These are phyloP conservation scores for Clitocybe nebularis DNA, from an alignment of 1,284 basidiomycete species.

Conservation along the genomic window DNA sequence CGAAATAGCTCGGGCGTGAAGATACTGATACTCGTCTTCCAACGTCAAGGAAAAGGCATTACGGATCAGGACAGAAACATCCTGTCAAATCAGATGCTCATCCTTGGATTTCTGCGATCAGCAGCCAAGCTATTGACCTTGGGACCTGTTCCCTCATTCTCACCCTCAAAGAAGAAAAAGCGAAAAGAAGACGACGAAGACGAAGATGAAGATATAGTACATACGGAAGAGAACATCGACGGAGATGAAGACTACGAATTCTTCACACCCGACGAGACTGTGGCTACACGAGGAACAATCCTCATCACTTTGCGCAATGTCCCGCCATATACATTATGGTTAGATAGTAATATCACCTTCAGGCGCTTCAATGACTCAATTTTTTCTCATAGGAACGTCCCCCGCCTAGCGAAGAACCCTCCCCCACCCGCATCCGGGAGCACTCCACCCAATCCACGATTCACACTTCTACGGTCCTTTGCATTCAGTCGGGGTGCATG, in stretches of 20 bases:
- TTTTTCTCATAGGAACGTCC: slow-evolving; percentile 58
- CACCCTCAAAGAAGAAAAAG: slow-evolving; percentile 41
- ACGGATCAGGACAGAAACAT: slow-evolving; percentile 95
- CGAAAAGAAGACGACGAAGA: slow-evolving; percentile 41
- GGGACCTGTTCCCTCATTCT: slow-evolving; percentile 51
- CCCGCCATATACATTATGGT: slow-evolving; percentile 88
- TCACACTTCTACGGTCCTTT: slow-evolving; percentile 78
- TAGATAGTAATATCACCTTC: slow-evolving; percentile 19
- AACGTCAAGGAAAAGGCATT: slow-evolving; percentile 88
- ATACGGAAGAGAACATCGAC: slow-evolving; percentile 20
- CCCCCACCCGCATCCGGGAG: slow-evolving; percentile 43
- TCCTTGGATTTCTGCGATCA: slow-evolving; percentile 82
- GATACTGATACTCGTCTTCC: slow-evolving; percentile 3
- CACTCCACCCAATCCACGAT: slow-evolving; percentile 58
- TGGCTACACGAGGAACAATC: slow-evolving; percentile 54
- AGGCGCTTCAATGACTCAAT: slow-evolving; percentile 4
- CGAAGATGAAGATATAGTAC: slow-evolving; percentile 35
- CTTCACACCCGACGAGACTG: slow-evolving; percentile 12
- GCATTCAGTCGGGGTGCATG: slow-evolving; percentile 71
- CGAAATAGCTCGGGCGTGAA: slow-evolving; percentile 4
- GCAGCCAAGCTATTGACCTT: slow-evolving; percentile 60
- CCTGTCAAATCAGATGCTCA: slow-evolving; percentile 84
- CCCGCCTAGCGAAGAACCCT: slow-evolving; percentile 76
- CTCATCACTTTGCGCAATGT: slow-evolving; percentile 88
- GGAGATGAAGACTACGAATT: slow-evolving; percentile 16